A percentile compares a stretch with the other conserved stretches of the same genome.
phyloP scores from a whole-genome alignment of 257 asterid species.

The Solanum sejunctum region DNA sequence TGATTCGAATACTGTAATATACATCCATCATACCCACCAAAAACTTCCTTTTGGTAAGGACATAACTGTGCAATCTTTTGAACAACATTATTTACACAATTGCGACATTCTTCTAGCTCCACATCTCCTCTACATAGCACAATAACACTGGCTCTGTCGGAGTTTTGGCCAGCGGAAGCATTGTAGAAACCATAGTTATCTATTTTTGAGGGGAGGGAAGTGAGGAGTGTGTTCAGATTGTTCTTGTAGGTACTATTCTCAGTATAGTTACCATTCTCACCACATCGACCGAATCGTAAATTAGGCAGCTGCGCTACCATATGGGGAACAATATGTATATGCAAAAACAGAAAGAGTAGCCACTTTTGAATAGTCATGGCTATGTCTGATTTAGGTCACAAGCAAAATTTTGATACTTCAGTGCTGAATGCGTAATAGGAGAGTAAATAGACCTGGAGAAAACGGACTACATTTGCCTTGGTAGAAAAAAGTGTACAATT shows the following conservation, averaged over 20 bases:
- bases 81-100: not conserved
- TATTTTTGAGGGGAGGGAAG: not conserved
- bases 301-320: not conserved
- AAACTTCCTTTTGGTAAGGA: not conserved
- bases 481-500: not conserved
- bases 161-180: not conserved
- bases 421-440: not conserved
- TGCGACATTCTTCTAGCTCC: not conserved
- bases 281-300: not conserved
- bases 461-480: not conserved
- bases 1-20: not conserved
- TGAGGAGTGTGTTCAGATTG: not conserved
- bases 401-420: not conserved
- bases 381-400: not conserved
- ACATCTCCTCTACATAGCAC: slow-evolving; percentile 14
- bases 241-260: not conserved
- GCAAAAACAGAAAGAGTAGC: not conserved
- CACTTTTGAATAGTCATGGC: not conserved
- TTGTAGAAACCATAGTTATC: not conserved
- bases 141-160: not conserved
- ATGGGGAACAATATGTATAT: not conserved
- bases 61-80: not conserved
- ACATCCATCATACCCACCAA: not conserved
- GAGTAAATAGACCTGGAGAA: not conserved
- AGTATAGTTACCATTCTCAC: not conserved